These are phyloP conservation scores for Yamadazyma laniorum DNA, from an alignment of 805 yeast genomes.

Conservation along the genomic window DNA sequence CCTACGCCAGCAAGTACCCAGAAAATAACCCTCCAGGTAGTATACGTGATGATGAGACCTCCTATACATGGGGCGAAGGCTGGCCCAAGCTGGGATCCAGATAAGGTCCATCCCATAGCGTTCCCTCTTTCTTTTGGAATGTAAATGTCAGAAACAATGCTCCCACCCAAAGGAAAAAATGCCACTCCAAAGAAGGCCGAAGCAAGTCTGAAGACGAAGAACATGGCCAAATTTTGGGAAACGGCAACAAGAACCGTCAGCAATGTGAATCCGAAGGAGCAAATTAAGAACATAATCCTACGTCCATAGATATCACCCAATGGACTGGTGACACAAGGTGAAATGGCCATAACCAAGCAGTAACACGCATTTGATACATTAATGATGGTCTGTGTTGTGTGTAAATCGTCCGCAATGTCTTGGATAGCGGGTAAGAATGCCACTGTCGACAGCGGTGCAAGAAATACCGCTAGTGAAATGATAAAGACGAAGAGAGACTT, in stretches of 20 bases:
- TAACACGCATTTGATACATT: constrained; percentile 49
- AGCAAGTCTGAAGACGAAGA: constrained; percentile 46
- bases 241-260: constrained; percentile 33
- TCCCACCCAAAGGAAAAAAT: constrained; percentile 51
- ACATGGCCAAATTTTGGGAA: constrained; percentile 51
- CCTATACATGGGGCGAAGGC: constrained; percentile 51
- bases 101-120: constrained; percentile 46
- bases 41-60: constrained; percentile 49
- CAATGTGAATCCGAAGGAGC: constrained; percentile 27
- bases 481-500: constrained; percentile 10
- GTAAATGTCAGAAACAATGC: constrained; percentile 47
- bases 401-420: constrained; percentile 42
- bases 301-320: constrained; percentile 50
- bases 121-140: constrained; percentile 48
- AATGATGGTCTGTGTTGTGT: constrained; percentile 46
- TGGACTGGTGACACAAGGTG: constrained; percentile 50
- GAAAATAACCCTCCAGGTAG: constrained; percentile 52
- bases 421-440: constrained; percentile 51
- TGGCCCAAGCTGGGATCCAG: constrained; percentile 52
- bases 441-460: constrained; percentile 41
- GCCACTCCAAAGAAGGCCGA: constrained; percentile 53
- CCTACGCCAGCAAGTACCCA: constrained; percentile 47
- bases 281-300: constrained; percentile 37
- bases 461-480: constrained; percentile 26
- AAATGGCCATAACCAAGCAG: constrained; percentile 47